Percentiles rank a stretch among this genome's conserved stretches.
Evolutionary conservation across 2,329 filamentous ascomycete species (phyloP).

Genomic region (Macrophomina phaseolina): DNA sequence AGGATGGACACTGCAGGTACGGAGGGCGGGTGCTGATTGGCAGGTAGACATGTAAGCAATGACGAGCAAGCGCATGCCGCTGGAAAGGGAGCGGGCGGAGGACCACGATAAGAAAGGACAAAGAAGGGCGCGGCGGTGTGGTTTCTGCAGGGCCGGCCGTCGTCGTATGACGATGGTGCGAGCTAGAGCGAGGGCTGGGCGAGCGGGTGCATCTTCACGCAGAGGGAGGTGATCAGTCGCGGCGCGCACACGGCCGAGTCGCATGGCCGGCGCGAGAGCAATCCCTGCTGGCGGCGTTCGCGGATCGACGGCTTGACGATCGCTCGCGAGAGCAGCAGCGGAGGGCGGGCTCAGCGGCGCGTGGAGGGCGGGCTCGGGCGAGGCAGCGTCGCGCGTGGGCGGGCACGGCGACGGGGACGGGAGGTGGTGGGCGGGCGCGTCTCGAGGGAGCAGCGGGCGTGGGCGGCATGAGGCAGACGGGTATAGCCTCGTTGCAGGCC

Average conservation of each 20-base stretch:
- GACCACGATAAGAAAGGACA: conserved; percentile 9
- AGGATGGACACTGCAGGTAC: conserved; percentile 18
- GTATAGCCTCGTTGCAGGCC: neutral
- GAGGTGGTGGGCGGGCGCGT: neutral
- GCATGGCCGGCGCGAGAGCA: conserved; percentile 13
- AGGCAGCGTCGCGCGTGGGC: neutral
- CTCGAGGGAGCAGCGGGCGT: neutral
- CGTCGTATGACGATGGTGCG: conserved; percentile 22
- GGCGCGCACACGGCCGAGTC: conserved; percentile 8
- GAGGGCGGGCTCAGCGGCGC: neutral
- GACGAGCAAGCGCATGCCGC: conserved; percentile 9
- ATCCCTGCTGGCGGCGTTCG: conserved; percentile 11
- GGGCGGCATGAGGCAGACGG: neutral
- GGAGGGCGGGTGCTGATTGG: conserved; percentile 3
- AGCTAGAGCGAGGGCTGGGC: neutral
- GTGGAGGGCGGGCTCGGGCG: neutral
- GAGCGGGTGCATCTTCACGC: conserved; percentile 5
- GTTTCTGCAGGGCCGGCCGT: neutral
- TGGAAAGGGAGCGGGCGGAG: neutral
- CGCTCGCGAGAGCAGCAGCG: neutral
- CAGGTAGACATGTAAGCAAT: conserved; percentile 5
- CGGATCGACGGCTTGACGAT: neutral
- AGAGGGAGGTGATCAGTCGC: conserved; percentile 4
- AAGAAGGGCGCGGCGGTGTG: neutral
- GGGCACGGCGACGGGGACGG: neutral